Conservation (phyloP, 108 stramenopile genomes). For the Chaetoceros tenuissimus region DNA sequence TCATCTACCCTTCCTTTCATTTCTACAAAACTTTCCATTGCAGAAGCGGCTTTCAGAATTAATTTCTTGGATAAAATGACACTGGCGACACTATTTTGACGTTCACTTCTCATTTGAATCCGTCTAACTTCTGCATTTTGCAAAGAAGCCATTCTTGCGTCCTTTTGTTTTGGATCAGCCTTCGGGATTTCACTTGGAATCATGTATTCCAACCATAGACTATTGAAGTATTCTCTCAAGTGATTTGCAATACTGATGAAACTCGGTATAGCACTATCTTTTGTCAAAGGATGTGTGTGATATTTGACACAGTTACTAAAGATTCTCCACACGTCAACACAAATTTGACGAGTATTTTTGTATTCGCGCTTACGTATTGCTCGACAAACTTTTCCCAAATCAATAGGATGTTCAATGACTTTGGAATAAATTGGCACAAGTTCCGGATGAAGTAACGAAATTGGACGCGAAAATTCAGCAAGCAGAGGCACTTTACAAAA, state of each 20-base stretch:
- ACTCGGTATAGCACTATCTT: conserved; percentile 66
- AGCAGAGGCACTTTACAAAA: conserved; percentile 81
- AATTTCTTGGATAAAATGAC: conserved; percentile 44
- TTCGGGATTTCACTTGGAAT: conserved; percentile 62
- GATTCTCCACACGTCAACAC: conserved; percentile 82
- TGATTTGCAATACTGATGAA: conserved; percentile 79
- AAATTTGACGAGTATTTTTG: conserved; percentile 55
- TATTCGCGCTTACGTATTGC: conserved; percentile 63
- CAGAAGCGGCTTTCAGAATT: conserved; percentile 26
- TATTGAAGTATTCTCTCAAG: conserved; percentile 78
- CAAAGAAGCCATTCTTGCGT: conserved; percentile 3
- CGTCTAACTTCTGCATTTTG: conserved; percentile 45
- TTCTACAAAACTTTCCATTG: conserved; percentile 42
- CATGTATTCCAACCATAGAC: conserved; percentile 78
- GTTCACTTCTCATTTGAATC: conserved; percentile 39
- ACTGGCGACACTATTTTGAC: conserved; percentile 53
- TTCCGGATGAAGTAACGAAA: conserved; percentile 79
- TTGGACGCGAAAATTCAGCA: conserved; percentile 83
- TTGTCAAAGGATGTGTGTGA: conserved; percentile 73
- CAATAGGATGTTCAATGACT: conserved; percentile 77
- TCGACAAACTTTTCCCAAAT: conserved; percentile 74
- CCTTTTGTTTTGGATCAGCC: conserved; percentile 13
- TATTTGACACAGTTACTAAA: conserved; percentile 82
- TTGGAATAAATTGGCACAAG: conserved; percentile 64
- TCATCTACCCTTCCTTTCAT: conserved; percentile 60